Base-by-base conservation (phyloP, 805 yeast genomes). In the Candida odintsovae region DNA sequence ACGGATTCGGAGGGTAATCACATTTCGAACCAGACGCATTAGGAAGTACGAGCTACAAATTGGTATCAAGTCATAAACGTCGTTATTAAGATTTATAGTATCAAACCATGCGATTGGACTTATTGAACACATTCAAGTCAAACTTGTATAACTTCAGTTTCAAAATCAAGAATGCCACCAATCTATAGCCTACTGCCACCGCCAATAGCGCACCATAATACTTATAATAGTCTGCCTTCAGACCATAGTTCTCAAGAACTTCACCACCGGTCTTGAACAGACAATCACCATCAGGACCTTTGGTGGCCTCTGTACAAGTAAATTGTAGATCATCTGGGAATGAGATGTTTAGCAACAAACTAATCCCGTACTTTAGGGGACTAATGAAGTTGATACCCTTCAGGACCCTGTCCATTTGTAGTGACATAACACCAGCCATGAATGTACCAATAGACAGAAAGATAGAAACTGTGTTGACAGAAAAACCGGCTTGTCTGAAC, bases 361-460 rank as follows among this genome's bases (percentile, higher is more conserved):
- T 78, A 73, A 37, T 78, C 78, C 80, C 83, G 58, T 85, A 89
- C 56, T 83, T 84, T 52, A 85, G 62, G 3, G 96, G 96, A 44
- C 83, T 83, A n/a, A 85, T 55, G 64, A 80, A 89, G 63, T 87
- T 88, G 59, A 86, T 65, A 0, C 82, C 95, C 51, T 72, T 72
- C 58, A 88, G 71, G 41, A 89, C 80, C 2, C 65, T 67, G 22
- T 84, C 85, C 83, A 88, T 78, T n/a, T 82, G 71, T 55, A 87
- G 68, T 0, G 96, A 84, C 81, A 89, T 73, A 11, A 90, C 69
- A 4, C 96, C 97, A 1, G 88, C 86, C 94, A 89, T 85, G 54
- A 85, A 78, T 6, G 85, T 78, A 6, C 92, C 94, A 42, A 87
- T 66, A 2, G 88, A 78, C 44, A 86, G 67, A 25, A 85, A 61